Evolutionary conservation across 176 grass and related monocot species (phyloP), one percentile per base, ranked within the genome.

Genomic region (Avena sativa): DNA sequence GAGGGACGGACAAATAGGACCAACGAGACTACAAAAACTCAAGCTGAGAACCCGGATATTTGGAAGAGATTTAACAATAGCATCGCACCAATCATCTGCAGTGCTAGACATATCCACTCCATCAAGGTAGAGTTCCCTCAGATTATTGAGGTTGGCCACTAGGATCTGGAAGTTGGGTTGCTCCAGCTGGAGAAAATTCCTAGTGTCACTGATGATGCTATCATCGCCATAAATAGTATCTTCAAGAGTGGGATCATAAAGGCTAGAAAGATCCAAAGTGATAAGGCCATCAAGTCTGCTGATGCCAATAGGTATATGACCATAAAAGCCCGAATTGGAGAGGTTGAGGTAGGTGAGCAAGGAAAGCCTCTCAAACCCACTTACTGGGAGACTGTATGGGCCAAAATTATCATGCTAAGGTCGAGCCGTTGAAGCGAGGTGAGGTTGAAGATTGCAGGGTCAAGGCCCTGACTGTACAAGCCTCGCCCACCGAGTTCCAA

Each of bases 1-100:
- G 52, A 91, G 58, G 3, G 80, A 84, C 0, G 1, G 19, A 52
- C 83, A 56, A 43, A 91, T 74, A 13, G 65, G 66, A 25, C 85
- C 57, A 10, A 0, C 5, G 48, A 91, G 85, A 0, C 5, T 1
- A 25, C 89, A 91, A 4, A 1, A 0, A 0, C 0, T 8, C 75
- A 91, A 73, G 48, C 89, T 91, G 70, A 91, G 85, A 49, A 79
- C 81, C 70, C 57, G 80, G 25, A 87, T 80, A 25, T n/a, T 15
- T 16, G 85, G 74, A 60, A 82, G 43, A 7, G 76, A 80, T 20
- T 48, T 52, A 52, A 79, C 10, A 7, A 87, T 52, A 16, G 75
- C 49, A 4, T 7, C 12, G 57, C 73, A 77, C 74, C 74, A 77
- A 0, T 36, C 64, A 34, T 75, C 47, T 28, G 12, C 3, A 8